phyloP scores from a whole-genome alignment of 2,329 filamentous ascomycete genomes.

The Polychaeton citri region DNA sequence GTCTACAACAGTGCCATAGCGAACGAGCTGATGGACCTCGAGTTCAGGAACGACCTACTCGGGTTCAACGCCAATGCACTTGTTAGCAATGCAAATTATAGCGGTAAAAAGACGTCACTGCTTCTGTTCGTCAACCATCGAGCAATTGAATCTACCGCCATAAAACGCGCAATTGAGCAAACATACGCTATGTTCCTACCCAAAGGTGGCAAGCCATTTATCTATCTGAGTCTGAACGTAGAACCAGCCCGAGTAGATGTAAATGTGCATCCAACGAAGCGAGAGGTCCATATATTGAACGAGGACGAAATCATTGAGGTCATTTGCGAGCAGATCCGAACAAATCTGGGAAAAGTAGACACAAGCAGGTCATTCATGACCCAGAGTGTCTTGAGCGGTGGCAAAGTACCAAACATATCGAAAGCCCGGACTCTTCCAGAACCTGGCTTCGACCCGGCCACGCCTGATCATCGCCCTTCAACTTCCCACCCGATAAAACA shows the following conservation, averaged over 20 bases:
- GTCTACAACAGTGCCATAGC: constrained; percentile 75
- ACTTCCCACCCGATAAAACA: constrained; percentile 17
- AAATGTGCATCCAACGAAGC: constrained; percentile 93
- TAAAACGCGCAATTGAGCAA: constrained; percentile 85
- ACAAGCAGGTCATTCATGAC: constrained; percentile 90
- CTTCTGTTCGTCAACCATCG: constrained; percentile 95
- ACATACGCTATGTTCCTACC: constrained; percentile 78
- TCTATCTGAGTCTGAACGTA: constrained; percentile 85
- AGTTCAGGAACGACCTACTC: constrained; percentile 59
- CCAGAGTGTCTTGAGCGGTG: constrained; percentile 71
- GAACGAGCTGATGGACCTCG: constrained; percentile 73
- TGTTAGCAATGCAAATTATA: constrained; percentile 88
- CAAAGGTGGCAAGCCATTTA: constrained; percentile 86
- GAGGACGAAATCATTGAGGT: constrained; percentile 90
- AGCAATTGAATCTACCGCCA: constrained; percentile 73
- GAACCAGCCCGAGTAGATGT: constrained; percentile 89
- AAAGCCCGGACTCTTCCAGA: constrained; percentile 24
- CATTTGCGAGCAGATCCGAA: constrained; percentile 68
- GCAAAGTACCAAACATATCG: constrained; percentile 31
- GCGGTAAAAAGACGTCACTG: constrained; percentile 75
- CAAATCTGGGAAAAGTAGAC: constrained; percentile 72
- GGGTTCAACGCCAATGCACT: constrained; percentile 73
- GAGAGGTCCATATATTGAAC: constrained; percentile 93
- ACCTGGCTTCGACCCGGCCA: constrained; percentile 22
- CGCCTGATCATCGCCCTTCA: constrained; percentile 11